Percentiles rank a stretch among this genome's conserved stretches.
These are phyloP conservation scores for Bipolaris zeicola DNA, from an alignment of 2,329 filamentous ascomycete species.

Conservation along the genomic window DNA sequence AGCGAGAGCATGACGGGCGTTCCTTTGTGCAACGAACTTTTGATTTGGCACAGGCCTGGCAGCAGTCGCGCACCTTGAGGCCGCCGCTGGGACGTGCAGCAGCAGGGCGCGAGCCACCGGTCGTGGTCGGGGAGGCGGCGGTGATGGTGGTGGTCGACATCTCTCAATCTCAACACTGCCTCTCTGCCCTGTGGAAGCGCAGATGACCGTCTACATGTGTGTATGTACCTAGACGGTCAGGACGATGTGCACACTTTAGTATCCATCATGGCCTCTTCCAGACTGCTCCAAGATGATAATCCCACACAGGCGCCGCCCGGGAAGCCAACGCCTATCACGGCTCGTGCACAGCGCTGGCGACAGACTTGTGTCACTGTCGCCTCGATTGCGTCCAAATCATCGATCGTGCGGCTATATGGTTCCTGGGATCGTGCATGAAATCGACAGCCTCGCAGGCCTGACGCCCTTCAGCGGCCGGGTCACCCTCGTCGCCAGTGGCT, in stretches of 20 bases:
- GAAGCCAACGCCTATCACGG: background rate
- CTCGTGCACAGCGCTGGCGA: background rate
- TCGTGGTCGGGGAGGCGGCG: background rate
- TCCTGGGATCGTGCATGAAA: background rate
- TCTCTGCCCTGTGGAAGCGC: background rate
- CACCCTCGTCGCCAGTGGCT: background rate
- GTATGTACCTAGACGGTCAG: background rate
- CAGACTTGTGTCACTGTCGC: background rate
- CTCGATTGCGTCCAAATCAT: constrained; percentile 1
- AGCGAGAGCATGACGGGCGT: constrained; percentile 10
- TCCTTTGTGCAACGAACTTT: constrained; percentile 15
- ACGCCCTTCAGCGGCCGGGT: background rate
- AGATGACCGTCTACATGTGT: too few species aligned
- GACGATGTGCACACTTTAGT: constrained; percentile 2
- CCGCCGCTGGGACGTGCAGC: constrained; percentile 1
- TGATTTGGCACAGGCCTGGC: constrained; percentile 12
- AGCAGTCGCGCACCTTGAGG: constrained; percentile 14
- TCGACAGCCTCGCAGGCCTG: background rate
- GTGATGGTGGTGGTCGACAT: background rate
- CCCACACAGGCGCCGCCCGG: background rate
- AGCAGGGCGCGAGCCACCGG: background rate
- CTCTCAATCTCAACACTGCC: background rate
- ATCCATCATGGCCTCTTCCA: background rate
- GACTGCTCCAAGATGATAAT: background rate
- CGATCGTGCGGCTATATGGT: constrained; percentile 1